Evolutionary conservation across 1,139 yeast genomes (phyloP).

Genomic region (Arxiozyma heterogenica): DNA sequence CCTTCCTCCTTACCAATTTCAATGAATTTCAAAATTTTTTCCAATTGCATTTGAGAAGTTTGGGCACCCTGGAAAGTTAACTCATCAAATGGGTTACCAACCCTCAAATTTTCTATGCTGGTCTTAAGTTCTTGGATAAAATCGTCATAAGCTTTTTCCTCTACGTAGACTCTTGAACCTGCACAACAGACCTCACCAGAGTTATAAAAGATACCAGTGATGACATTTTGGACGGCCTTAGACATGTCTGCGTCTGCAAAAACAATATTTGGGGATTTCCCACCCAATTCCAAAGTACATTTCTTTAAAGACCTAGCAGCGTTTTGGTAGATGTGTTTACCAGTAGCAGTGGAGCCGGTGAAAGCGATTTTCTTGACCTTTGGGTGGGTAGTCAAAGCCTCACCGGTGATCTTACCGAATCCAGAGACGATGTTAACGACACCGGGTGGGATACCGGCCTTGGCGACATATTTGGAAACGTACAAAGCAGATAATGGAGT

Average conservation of each 20-base stretch:
- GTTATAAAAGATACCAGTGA: slow-evolving; percentile 47
- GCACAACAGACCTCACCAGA: slow-evolving; percentile 69
- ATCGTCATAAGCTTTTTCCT: slow-evolving; percentile 52
- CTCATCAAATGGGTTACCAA: slow-evolving; percentile 69
- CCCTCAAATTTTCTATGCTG: slow-evolving; percentile 56
- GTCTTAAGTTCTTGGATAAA: slow-evolving; percentile 46
- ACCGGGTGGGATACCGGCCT: slow-evolving; percentile 77
- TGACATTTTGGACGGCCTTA: slow-evolving; percentile 40
- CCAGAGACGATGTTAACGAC: slow-evolving; percentile 69
- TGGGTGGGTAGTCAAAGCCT: slow-evolving; percentile 50
- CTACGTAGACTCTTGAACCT: slow-evolving; percentile 58
- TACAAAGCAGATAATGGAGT: slow-evolving; percentile 73
- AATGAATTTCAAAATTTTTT: slow-evolving; percentile 51
- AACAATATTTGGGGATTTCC: slow-evolving; percentile 56
- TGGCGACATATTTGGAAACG: slow-evolving; percentile 48
- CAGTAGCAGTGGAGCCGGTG: slow-evolving; percentile 82
- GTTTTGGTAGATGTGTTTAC: slow-evolving; percentile 62
- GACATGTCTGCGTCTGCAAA: slow-evolving; percentile 49
- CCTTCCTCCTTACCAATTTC: slow-evolving; percentile 52
- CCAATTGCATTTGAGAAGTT: slow-evolving; percentile 48
- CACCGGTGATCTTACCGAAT: slow-evolving; percentile 54
- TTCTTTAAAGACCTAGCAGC: slow-evolving; percentile 53
- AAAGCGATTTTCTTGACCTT: slow-evolving; percentile 68
- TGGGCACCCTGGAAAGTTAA: slow-evolving; percentile 57
- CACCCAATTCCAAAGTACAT: slow-evolving; percentile 64